Evolutionary conservation across 441 rosid species (phyloP).

Genomic region (Adansonia grandidieri): DNA sequence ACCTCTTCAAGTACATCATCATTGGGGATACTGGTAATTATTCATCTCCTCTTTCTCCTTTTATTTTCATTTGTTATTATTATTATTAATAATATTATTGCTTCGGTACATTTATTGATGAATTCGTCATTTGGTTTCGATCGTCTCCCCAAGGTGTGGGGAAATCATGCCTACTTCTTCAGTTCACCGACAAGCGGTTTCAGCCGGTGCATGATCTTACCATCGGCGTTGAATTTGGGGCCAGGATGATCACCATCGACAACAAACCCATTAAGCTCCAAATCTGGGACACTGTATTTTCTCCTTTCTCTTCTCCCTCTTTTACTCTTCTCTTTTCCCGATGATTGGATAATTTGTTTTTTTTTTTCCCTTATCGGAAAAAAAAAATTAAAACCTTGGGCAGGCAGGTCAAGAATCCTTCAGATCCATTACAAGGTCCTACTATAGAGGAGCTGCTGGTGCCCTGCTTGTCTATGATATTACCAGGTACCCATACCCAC

Average conservation of each 20-base stretch:
- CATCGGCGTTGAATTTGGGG: conserved; percentile 94
- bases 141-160: conserved; percentile 62
- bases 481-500: conserved; percentile 54
- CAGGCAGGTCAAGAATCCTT: conserved; percentile 99
- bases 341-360: neutral
- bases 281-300: conserved; percentile 94
- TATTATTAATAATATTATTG: neutral
- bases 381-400: conserved; percentile 13
- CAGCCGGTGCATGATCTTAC: conserved; percentile 98
- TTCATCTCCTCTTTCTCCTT: neutral
- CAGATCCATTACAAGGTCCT: conserved; percentile 95
- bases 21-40: conserved; percentile 89
- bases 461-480: conserved; percentile 97
- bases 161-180: conserved; percentile 92
- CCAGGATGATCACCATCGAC: conserved; percentile 96
- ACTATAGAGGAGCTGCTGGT: conserved; percentile 97
- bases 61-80: neutral
- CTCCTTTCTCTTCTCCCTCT: neutral
- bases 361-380: neutral
- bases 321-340: neutral
- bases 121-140: neutral
- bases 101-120: neutral
- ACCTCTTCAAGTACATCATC: conserved; percentile 96
- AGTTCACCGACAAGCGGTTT: conserved; percentile 96
- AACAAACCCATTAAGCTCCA: conserved; percentile 95